Evolutionary conservation across 768 basidiomycete species (phyloP).

Genomic region (Lactarius pseudohatsudake): DNA sequence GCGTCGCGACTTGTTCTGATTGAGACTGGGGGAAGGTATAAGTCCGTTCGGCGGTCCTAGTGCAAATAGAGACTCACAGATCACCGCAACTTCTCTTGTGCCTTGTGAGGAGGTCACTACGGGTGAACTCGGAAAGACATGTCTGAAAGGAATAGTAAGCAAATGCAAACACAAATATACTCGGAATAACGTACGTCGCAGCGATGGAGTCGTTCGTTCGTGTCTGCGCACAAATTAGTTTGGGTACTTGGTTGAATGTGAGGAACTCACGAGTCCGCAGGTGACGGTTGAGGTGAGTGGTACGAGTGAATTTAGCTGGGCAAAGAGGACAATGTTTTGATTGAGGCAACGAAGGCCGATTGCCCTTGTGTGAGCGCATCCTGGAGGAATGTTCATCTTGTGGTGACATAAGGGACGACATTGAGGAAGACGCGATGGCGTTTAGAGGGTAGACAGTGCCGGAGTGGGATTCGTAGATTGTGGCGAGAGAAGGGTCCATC

Average conservation of each 20-base stretch:
- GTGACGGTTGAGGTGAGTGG: slow-evolving; percentile 66
- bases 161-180: not conserved
- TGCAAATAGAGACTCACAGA: slow-evolving; percentile 42
- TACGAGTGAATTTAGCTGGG: slow-evolving; percentile 66
- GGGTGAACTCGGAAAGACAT: slow-evolving; percentile 64
- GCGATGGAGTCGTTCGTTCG: slow-evolving; percentile 61
- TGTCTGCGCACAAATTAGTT: slow-evolving; percentile 43
- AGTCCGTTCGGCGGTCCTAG: not conserved
- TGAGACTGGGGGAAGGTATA: slow-evolving; percentile 28
- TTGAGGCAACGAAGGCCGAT: slow-evolving; percentile 61
- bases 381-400: slow-evolving; percentile 39
- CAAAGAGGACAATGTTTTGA: slow-evolving; percentile 63
- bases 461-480: slow-evolving; percentile 15
- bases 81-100: slow-evolving; percentile 68
- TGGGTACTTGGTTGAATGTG: not conserved
- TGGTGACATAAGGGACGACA: slow-evolving; percentile 17
- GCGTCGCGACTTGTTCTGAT: slow-evolving; percentile 54
- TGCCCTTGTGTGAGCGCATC: slow-evolving; percentile 53
- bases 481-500: slow-evolving; percentile 18
- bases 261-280: slow-evolving; percentile 56
- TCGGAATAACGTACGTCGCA: slow-evolving; percentile 47
- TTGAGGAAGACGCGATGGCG: slow-evolving; percentile 25
- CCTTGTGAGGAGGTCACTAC: slow-evolving; percentile 63
- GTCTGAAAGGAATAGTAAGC: slow-evolving; percentile 39
- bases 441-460: slow-evolving; percentile 18